phyloP scores from a whole-genome alignment of 192 early-diverging fungal species.

The Coemansia sp. region DNA sequence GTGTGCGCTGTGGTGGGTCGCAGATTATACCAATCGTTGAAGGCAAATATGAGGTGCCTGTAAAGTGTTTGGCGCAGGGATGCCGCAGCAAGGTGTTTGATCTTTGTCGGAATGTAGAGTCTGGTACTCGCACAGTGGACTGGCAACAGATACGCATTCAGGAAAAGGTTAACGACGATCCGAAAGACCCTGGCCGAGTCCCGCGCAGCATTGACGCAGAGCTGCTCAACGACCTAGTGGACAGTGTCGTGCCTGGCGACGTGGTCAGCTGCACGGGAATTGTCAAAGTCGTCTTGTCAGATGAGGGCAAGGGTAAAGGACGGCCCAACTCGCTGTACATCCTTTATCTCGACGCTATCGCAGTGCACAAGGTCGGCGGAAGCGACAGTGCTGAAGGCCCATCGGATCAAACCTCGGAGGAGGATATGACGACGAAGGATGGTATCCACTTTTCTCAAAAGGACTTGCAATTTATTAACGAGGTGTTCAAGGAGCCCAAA shows the following conservation, averaged over 20 bases:
- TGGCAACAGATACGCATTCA: constrained; percentile 84
- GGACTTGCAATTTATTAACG: constrained; percentile 72
- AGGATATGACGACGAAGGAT: constrained; percentile 61
- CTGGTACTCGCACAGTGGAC: constrained; percentile 64
- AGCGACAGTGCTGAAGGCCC: constrained; percentile 25
- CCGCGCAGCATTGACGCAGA: constrained; percentile 81
- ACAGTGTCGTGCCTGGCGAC: constrained; percentile 78
- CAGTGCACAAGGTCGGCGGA: constrained; percentile 61
- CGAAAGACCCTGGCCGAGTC: constrained; percentile 66
- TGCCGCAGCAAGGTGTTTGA: constrained; percentile 71
- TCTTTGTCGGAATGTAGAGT: constrained; percentile 56
- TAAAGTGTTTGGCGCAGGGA: constrained; percentile 61
- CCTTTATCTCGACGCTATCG: constrained; percentile 72
- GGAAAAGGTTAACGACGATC: constrained; percentile 76
- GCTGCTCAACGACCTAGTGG: constrained; percentile 73
- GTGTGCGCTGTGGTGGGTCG: constrained; percentile 59
- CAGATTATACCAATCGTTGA: constrained; percentile 66
- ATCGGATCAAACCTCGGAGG: constrained; percentile 20
- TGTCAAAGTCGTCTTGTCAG: constrained; percentile 71
- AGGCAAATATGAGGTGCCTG: constrained; percentile 64
- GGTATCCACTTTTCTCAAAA: constrained; percentile 68
- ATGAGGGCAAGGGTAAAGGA: constrained; percentile 60
- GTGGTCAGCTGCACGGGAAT: constrained; percentile 75
- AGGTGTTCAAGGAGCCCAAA: constrained; percentile 60
- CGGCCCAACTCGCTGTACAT: constrained; percentile 66